A percentile compares a stretch with the other conserved stretches of the same genome.
Evolutionary conservation across 2,329 filamentous ascomycete species (phyloP).

Genomic region (Capronia coronata): DNA sequence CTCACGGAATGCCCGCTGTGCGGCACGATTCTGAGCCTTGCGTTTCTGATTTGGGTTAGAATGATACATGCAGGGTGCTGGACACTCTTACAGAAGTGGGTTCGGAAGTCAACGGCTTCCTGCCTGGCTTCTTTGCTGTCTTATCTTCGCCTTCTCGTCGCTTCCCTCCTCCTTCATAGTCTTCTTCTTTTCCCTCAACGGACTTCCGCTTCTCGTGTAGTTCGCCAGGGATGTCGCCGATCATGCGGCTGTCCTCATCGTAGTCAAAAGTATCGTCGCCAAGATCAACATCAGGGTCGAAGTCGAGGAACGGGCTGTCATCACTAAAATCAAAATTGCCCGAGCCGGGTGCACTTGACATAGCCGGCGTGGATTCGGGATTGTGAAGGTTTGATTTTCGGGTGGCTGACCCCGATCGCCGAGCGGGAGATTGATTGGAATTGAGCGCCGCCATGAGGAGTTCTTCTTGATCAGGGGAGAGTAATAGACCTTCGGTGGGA

Average conservation of each 20-base stretch:
- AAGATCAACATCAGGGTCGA: conserved; percentile 67
- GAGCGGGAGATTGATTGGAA: conserved; percentile 50
- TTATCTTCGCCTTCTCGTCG: conserved; percentile 78
- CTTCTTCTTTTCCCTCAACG: conserved; percentile 47
- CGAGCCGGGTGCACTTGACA: conserved; percentile 37
- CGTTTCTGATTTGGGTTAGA: conserved; percentile 36
- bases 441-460: conserved; percentile 70
- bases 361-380: conserved; percentile 42
- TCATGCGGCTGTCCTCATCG: conserved; percentile 60
- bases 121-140: conserved; percentile 86
- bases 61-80: neutral
- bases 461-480: conserved; percentile 70
- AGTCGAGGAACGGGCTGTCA: conserved; percentile 78
- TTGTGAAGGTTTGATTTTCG: conserved; percentile 11
- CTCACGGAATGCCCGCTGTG: conserved; percentile 87
- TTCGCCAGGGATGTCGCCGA: conserved; percentile 61
- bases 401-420: neutral
- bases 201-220: conserved; percentile 58
- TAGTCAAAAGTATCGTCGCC: conserved; percentile 68
- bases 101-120: conserved; percentile 91
- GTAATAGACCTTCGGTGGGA: conserved; percentile 47
- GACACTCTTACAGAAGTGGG: conserved; percentile 75
- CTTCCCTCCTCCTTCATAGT: conserved; percentile 63
- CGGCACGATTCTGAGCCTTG: conserved; percentile 91
- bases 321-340: conserved; percentile 51